phyloP scores from a whole-genome alignment of 768 basidiomycete species.

The Naganishia friedmannii region DNA sequence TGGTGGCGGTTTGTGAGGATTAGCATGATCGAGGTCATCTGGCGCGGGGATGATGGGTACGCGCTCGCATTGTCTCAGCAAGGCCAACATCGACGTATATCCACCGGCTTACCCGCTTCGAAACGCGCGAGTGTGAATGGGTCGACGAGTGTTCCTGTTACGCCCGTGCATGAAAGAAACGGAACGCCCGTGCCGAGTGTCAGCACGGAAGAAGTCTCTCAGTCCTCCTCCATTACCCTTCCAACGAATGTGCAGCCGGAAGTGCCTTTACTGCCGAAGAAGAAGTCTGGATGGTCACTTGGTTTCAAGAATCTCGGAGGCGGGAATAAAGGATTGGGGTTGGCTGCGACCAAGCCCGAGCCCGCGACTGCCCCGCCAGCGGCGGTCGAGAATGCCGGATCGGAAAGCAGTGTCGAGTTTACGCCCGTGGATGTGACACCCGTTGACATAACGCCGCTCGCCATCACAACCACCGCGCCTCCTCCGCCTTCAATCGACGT shows the following conservation, averaged over 20 bases:
- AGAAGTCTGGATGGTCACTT: slow-evolving; percentile 26
- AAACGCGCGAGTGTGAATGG: background rate
- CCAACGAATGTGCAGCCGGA: slow-evolving; percentile 4
- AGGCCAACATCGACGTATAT: background rate
- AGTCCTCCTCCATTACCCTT: background rate
- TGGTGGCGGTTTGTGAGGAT: slow-evolving; percentile 84
- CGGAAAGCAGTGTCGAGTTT: background rate
- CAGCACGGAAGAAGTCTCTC: background rate
- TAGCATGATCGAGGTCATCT: slow-evolving; percentile 76
- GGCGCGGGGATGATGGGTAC: slow-evolving; percentile 69
- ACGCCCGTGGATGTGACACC: background rate
- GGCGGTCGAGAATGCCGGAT: background rate
- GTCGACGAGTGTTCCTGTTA: slow-evolving; percentile 8
- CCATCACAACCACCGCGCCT: background rate
- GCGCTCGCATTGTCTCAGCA: background rate
- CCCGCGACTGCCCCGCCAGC: background rate
- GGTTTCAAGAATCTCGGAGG: slow-evolving; percentile 29
- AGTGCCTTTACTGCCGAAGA: slow-evolving; percentile 19
- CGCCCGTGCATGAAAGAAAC: background rate
- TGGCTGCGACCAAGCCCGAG: slow-evolving; percentile 3
- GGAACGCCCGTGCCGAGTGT: background rate
- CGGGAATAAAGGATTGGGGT: slow-evolving; percentile 7
- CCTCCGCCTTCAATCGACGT: background rate
- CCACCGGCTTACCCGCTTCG: background rate
- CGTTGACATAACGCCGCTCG: background rate